Conservation (phyloP, 2,329 filamentous ascomycete species). For the Neopestalotiopsis sp. region DNA sequence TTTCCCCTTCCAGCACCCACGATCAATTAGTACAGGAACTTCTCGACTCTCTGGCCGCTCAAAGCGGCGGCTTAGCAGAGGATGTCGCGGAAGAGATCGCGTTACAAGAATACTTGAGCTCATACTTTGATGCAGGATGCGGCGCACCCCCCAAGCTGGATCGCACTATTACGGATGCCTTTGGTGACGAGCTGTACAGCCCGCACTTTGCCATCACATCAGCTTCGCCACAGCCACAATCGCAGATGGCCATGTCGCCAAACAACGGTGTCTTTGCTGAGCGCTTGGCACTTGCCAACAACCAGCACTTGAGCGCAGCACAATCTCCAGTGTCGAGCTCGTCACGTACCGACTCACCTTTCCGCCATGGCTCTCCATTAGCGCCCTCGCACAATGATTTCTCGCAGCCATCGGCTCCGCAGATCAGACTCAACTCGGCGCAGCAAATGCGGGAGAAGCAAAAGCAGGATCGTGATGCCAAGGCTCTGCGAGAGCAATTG, state of each 20-base stretch:
- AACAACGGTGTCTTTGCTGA: slow-evolving; percentile 72
- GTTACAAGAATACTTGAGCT: slow-evolving; percentile 32
- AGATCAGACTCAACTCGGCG: slow-evolving; percentile 56
- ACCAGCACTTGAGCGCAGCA: slow-evolving; percentile 68
- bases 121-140: slow-evolving; percentile 25
- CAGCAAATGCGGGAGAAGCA: slow-evolving; percentile 66
- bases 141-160: slow-evolving; percentile 71
- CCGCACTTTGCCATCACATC: slow-evolving; percentile 67
- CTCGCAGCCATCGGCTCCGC: slow-evolving; percentile 38
- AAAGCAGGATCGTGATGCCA: slow-evolving; percentile 65
- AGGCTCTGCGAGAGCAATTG: slow-evolving; percentile 49
- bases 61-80: slow-evolving; percentile 53
- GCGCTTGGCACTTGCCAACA: slow-evolving; percentile 79
- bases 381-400: slow-evolving; percentile 55
- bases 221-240: slow-evolving; percentile 54
- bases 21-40: slow-evolving; percentile 19
- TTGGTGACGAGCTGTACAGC: slow-evolving; percentile 84
- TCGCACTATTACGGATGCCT: slow-evolving; percentile 85
- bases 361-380: slow-evolving; percentile 73
- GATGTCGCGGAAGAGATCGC: background rate
- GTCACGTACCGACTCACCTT: slow-evolving; percentile 78
- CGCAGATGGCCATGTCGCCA: slow-evolving; percentile 54
- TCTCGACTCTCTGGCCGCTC: slow-evolving; percentile 33
- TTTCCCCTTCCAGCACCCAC: background rate
- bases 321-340: slow-evolving; percentile 54